Conservation (phyloP, 2,329 filamentous ascomycete species). For the Sporothrix mexicana region DNA sequence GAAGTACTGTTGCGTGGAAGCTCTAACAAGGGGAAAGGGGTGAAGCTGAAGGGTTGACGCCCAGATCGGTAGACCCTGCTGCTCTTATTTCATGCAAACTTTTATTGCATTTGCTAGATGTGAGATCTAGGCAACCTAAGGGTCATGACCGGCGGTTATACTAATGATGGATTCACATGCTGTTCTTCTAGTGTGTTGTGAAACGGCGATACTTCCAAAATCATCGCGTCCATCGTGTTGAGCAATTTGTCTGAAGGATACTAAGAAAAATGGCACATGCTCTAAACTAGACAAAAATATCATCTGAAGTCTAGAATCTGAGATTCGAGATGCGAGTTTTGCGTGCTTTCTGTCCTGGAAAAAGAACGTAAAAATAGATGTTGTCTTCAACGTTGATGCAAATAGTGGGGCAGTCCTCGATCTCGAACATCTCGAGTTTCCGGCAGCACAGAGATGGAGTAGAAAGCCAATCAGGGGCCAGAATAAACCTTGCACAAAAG, state of each 20-base stretch:
- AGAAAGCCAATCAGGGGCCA: neutral
- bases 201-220: no score
- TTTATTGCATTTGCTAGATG: neutral
- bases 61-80: neutral
- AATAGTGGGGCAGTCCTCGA: conserved; percentile 1
- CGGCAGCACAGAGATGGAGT: conserved; percentile 11
- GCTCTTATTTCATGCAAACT: neutral
- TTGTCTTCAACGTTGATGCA: neutral
- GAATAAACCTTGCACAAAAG: neutral
- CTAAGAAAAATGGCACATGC: no score
- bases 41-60: neutral
- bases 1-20: no score
- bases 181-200: no score
- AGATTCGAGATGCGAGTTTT: no score
- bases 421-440: conserved; percentile 29
- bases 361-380: conserved; percentile 15
- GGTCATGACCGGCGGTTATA: neutral
- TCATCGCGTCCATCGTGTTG: no score
- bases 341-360: neutral
- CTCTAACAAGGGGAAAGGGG: neutral
- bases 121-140: neutral
- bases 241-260: no score
- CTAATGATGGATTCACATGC: no score
- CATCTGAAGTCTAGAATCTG: neutral
- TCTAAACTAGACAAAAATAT: neutral